Evolutionary conservation across 2,329 filamentous ascomycete species (phyloP).

Genomic region (Tolypocladium album): DNA sequence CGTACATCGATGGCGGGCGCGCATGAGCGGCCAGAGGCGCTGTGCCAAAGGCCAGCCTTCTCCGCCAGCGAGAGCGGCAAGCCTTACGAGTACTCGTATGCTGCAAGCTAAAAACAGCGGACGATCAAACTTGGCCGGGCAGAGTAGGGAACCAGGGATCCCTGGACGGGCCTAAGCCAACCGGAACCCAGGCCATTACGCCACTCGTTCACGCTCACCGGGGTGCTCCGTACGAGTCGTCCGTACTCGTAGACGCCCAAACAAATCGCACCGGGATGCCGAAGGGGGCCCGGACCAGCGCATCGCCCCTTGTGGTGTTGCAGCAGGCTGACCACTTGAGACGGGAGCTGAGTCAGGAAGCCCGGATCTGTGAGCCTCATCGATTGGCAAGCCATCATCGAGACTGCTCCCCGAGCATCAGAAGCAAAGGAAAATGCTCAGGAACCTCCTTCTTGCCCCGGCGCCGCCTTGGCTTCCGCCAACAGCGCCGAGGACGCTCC

Average conservation of each 20-base stretch:
- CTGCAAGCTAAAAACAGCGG: not conserved
- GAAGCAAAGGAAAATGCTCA: not conserved
- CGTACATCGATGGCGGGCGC: not conserved
- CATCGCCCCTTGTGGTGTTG: not conserved
- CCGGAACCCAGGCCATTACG: not conserved
- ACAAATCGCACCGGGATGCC: not conserved
- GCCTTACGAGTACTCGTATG: no score
- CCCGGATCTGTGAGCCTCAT: not conserved
- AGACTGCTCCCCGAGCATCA: not conserved
- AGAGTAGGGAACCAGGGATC: not conserved
- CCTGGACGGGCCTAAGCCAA: not conserved
- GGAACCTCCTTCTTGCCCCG: not conserved
- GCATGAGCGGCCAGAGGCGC: not conserved
- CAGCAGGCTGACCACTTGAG: not conserved
- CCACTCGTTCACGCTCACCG: not conserved
- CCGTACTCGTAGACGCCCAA: not conserved
- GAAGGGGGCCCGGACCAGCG: not conserved
- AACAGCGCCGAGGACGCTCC: not conserved
- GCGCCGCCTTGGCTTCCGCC: not conserved
- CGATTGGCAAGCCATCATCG: not conserved
- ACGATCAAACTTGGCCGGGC: not conserved
- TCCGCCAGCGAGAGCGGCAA: not conserved
- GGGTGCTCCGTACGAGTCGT: not conserved
- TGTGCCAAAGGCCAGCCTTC: not conserved
- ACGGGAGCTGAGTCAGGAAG: not conserved